A percentile compares a stretch with the other conserved stretches of the same genome.
Conservation (phyloP, 345 rosid genomes). For the Gossypium herbaceum region DNA sequence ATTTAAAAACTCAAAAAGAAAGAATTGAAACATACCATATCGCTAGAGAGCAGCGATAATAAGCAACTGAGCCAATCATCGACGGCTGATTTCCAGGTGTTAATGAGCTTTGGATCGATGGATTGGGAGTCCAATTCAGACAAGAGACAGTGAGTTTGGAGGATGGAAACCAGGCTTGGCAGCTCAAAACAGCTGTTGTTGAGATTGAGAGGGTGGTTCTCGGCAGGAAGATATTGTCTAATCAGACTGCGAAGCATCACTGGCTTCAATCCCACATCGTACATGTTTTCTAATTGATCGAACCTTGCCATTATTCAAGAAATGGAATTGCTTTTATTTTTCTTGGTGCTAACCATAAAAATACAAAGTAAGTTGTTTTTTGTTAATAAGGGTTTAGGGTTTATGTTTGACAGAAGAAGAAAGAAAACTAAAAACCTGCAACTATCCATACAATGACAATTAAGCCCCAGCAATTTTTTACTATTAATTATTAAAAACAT, state of each 20-base stretch:
- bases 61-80: conserved; percentile 65
- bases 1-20: neutral
- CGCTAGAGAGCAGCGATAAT: conserved; percentile 37
- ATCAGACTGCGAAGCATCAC: conserved; percentile 49
- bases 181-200: conserved; percentile 30
- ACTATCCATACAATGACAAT: too few species aligned
- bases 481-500: too few species aligned
- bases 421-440: neutral
- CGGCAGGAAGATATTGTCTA: conserved; percentile 54
- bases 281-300: conserved; percentile 41
- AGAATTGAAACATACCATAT: conserved; percentile 38
- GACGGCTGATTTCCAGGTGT: conserved; percentile 57
- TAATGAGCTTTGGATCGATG: conserved; percentile 29
- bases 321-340: neutral
- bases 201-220: conserved; percentile 38
- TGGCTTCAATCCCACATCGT: conserved; percentile 55
- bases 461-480: too few species aligned
- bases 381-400: neutral
- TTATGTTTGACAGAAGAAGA: neutral
- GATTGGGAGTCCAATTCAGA: conserved; percentile 37
- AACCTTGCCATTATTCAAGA: conserved; percentile 33
- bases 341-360: neutral
- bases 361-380: neutral
- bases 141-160: conserved; percentile 51
- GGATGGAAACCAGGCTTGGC: conserved; percentile 34